Evolutionary conservation across 1,284 basidiomycete species (phyloP), one percentile per base, ranked within the genome.

Genomic region (Apiotrichum mycotoxinovorans): DNA sequence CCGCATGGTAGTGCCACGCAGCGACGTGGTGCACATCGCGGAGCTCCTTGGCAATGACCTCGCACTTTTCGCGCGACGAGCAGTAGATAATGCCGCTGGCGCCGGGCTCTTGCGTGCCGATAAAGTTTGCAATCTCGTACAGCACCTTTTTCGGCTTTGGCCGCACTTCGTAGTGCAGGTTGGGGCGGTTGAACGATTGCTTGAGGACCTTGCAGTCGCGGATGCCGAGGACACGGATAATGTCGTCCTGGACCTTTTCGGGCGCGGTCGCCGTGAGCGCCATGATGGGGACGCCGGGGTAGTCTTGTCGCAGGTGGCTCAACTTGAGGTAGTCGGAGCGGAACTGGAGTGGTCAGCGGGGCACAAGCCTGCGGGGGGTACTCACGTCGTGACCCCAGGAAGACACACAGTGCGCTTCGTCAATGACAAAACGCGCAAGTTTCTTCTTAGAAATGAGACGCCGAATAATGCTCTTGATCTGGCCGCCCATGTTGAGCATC

Each of bases 181-280:
- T 98, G 14, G 86, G 82, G 0, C 96, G 87, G 69, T 98, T 98
- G 80, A 97, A 95, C 0, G 93, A 96, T 64, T 91, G 87, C 5
- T 80, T 83, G 49, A 94, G 81, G 22, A 82, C 80, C 27, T 82
- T 79, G 60, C 85, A 87, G 47, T 81, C 71, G 22, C 66, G 64
- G 54, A 96, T 83, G n/a, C 81, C 78, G 12, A 98, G 83, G 22
- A 83, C 83, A 12, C 79, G 72, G 57, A 88, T 83, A 70, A 98
- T 89, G 71, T 98, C 93, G 33, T 84, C 79, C 57, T 87, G 83
- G 2, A 88, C 88, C 51, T 85, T 81, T 47, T 82, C 79, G 61
- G 88, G 91, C 1, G 94, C 96, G 0, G 95, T 98, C 1, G 93
- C 96, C 0, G 96, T 98, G 46, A 98, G 81, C 0, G 95, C 96